Conservation (phyloP, 345 rosid species). For the Murraya koenigii region DNA sequence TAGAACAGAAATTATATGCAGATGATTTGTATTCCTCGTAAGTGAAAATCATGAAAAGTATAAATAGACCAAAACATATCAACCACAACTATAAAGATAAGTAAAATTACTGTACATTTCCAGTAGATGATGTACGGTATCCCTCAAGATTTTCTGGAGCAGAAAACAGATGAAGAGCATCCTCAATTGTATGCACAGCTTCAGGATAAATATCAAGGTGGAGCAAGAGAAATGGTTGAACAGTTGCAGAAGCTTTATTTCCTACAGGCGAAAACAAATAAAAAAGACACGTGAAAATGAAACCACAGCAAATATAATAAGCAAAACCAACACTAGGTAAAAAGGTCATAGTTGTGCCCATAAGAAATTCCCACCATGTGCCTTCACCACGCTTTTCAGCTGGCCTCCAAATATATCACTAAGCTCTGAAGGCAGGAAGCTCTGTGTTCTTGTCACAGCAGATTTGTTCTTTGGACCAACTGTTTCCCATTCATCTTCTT, state of each 20-base stretch:
- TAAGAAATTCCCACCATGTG: constrained; percentile 47
- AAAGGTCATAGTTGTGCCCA: neutral
- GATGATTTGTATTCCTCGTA: neutral
- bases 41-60: neutral
- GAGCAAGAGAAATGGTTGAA: constrained; percentile 82
- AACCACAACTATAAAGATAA: neutral
- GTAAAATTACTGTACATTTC: constrained; percentile 55
- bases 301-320: neutral
- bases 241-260: constrained; percentile 73
- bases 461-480: constrained; percentile 93
- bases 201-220: constrained; percentile 88
- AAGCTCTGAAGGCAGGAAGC: constrained; percentile 67
- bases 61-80: neutral
- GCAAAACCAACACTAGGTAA: neutral
- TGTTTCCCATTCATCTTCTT: constrained; percentile 96
- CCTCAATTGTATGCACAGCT: constrained; percentile 65
- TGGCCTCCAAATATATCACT: constrained; percentile 90
- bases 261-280: constrained; percentile 40
- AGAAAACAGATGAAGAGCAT: constrained; percentile 79
- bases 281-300: neutral
- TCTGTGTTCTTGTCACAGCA: constrained; percentile 87
- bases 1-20: neutral
- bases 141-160: constrained; percentile 86
- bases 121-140: constrained; percentile 69
- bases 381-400: constrained; percentile 76